phyloP scores from a whole-genome alignment of 495 filamentous ascomycete genomes.

The Neurospora africana region DNA sequence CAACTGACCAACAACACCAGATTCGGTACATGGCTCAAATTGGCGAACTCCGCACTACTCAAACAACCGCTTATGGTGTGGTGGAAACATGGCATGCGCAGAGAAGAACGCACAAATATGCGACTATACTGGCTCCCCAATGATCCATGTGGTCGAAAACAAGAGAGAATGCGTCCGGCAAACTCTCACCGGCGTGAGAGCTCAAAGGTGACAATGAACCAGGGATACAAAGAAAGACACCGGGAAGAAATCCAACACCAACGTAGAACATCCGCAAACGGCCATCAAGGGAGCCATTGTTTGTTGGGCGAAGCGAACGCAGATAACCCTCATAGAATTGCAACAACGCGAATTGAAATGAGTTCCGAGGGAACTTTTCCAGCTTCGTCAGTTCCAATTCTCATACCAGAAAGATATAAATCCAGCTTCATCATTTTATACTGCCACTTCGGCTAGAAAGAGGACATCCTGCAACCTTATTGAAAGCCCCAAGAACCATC shows the following conservation, averaged over 20 bases:
- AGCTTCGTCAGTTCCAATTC: background rate
- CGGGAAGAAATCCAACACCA: background rate
- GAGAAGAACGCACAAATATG: background rate
- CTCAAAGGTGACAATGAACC: background rate
- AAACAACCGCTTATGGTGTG: too few species aligned
- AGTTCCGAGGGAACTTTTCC: background rate
- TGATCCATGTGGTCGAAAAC: background rate
- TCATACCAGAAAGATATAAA: background rate
- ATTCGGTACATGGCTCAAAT: background rate
- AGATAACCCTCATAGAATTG: background rate
- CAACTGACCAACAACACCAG: background rate
- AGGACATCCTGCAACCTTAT: background rate
- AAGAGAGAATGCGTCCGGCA: background rate
- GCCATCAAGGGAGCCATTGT: background rate
- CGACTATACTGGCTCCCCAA: background rate
- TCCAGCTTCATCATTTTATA: background rate
- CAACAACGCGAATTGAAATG: background rate
- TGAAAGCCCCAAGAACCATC: background rate
- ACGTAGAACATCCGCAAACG: background rate
- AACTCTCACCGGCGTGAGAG: background rate
- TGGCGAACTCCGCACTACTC: background rate
- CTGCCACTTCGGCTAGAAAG: background rate
- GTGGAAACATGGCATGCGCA: background rate
- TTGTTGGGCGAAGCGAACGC: background rate
- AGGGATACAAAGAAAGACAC: background rate